Evolutionary conservation across 208 protist genomes (phyloP), one percentile per base, ranked within the genome.

Genomic region (Balamuthia mandrillaris): DNA sequence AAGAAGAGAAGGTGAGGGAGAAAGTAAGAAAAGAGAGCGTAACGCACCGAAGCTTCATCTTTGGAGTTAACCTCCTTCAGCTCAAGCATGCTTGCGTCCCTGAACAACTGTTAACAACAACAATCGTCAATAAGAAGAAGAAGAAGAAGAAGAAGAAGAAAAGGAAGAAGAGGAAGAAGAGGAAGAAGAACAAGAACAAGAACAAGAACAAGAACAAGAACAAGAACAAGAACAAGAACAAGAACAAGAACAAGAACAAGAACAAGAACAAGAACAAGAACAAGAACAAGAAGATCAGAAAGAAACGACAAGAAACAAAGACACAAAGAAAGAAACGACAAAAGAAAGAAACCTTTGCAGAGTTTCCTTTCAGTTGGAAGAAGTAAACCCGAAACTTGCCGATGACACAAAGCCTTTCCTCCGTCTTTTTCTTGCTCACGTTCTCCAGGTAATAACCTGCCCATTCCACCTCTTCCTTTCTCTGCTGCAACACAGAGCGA

Each of bases 351-450:
- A 58, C 74, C 51, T 81, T 81, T 31, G 54, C 74, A 42, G 4
- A 9, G 29, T 63, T 63, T 27, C n/a, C 31, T 27, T 12, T 18
- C 29, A 84, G 83, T 56, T 61, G 81, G 3, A 87, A n/a, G 61
- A 81, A 87, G 18, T 85, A 82, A 21, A 90, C 61, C 44, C 88
- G 58, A 52, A 84, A 79, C 14, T 86, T 87, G 78, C 81, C 85
- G 3, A 90, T 41, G 24, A 90, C 66, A 21, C 84, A 47, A 14
- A 90, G 63, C 49, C 88, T 54, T 47, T 87, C 87, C 41, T 85
- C 81, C 44, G 84, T 61, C 37, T 82, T 84, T 42, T 86, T 87
- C 24, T 90, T 87, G n/a, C 88, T 90, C 33, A 84, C 83, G 49
- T 84, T 78, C 51, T 89, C 85, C n/a, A 74, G 81, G 51, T 4